These are phyloP conservation scores for Fraxinus quadrangulata DNA, from an alignment of 257 asterid species.

Conservation along the genomic window DNA sequence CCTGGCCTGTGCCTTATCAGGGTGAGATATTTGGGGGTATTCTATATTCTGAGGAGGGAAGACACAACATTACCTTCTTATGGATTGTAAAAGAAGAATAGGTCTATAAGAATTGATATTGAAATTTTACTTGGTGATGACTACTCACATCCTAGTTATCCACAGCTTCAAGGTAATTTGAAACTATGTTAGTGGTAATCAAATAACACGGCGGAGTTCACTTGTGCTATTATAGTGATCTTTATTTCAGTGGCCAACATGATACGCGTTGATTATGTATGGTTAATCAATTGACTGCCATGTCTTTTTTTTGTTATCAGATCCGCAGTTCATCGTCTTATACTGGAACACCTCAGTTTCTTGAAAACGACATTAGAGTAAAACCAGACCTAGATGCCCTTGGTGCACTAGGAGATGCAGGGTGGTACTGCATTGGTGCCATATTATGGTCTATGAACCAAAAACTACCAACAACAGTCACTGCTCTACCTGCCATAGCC, in stretches of 20 bases:
- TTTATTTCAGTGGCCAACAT: background rate
- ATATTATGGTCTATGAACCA: conserved; percentile 73
- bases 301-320: conserved; percentile 32
- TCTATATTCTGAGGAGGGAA: no score
- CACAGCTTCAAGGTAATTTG: no score
- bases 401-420: conserved; percentile 78
- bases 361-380: conserved; percentile 56
- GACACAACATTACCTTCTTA: no score
- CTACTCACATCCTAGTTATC: no score
- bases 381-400: conserved; percentile 72
- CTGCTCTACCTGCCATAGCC: conserved; percentile 50
- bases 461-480: conserved; percentile 61
- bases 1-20: no score
- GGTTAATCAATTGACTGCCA: background rate
- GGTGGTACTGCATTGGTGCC: conserved; percentile 84
- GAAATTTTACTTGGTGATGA: no score
- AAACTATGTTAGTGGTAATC: no score
- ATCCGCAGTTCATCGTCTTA: conserved; percentile 71
- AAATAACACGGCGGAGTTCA: background rate
- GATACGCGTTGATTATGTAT: background rate
- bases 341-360: conserved; percentile 41
- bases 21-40: no score
- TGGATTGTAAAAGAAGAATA: no score
- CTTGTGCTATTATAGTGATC: background rate
- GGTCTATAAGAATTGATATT: no score